Base-by-base conservation (phyloP, 768 basidiomycete genomes). In the Suillus americanus region DNA sequence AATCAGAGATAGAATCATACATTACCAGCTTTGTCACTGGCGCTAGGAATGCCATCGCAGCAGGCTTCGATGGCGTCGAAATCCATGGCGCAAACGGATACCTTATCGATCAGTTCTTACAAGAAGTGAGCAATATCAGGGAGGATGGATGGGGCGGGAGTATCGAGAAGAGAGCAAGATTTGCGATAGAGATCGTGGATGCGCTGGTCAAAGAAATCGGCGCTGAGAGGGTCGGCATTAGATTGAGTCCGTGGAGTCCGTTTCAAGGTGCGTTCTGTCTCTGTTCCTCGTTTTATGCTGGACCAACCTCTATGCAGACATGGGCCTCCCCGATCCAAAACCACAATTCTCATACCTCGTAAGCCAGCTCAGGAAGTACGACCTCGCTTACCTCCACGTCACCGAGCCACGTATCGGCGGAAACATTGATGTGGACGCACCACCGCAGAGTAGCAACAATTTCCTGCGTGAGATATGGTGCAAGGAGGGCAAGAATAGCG, bases 131-230 rank as follows among this genome's bases (percentile, higher is more conserved):
- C n/a, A 84, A 85, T 70, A 73, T 77, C 46, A 77, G 83, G 20
- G 81, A 75, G 23, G 83, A 85, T 73, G 72, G 74, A 53, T 87
- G 82, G 71, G 85, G 85, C 9, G 85, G 85, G 3, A 77, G 77
- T 38, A 68, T 83, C 43, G 82, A 84, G 67, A 83, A 83, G 61
- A 71, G 86, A 9, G 70, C 76, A 2, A 74, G 82, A 16, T 85
- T 87, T 70, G 64, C 72, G 2, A 74, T 82, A 23, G 79, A 83
- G 68, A 75, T 85, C 43, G 68, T 81, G 20, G 71, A 79, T 20
- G 81, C 81, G 6, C 74, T 85, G 40, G 65, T 71, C 16, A 67
- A 75, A 2, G 80, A 78, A 2, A 72, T 86, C 41, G 86, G 86
- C 1, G 70, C 73, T 28, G 79, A 83, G 45, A 76, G 76, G 23